Evolutionary conservation across 1,139 yeast genomes (phyloP).

Genomic region (Diutina siamensis): DNA sequence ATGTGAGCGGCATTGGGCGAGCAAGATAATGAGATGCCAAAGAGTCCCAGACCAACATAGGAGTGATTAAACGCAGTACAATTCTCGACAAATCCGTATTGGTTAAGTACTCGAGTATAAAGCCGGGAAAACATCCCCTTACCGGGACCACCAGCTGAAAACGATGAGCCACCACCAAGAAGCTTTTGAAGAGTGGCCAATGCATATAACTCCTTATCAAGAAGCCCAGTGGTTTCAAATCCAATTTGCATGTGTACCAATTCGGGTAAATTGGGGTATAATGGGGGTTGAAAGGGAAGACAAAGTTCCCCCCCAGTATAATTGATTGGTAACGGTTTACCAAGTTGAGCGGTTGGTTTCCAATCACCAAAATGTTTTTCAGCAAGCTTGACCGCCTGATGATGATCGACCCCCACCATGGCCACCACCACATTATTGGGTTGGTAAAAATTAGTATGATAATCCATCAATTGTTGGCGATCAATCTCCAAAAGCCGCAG

Average conservation of each 20-base stretch:
- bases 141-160: constrained; percentile 99
- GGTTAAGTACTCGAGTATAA: constrained; percentile 83
- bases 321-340: constrained; percentile 24
- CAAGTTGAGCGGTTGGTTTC: constrained; percentile 15
- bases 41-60: constrained; percentile 80
- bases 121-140: constrained; percentile 96
- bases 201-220: constrained; percentile 81
- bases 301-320: constrained; percentile 73
- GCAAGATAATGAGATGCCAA: constrained; percentile 81
- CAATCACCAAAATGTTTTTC: constrained; percentile 56
- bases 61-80: constrained; percentile 86
- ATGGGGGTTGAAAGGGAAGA: constrained; percentile 61
- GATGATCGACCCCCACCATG: constrained; percentile 76
- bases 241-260: constrained; percentile 81
- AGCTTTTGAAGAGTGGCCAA: constrained; percentile 83
- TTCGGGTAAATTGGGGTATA: constrained; percentile 63
- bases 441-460: constrained; percentile 56
- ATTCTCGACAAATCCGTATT: constrained; percentile 83
- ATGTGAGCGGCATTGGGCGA: constrained; percentile 79
- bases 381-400: constrained; percentile 54
- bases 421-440: constrained; percentile 84
- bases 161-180: constrained; percentile 97
- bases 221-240: constrained; percentile 78
- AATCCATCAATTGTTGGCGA: constrained; percentile 18
- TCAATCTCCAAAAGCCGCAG: constrained; percentile 9